phyloP scores from a whole-genome alignment of 495 filamentous ascomycete genomes.

The Podospora pseudoanserina region DNA sequence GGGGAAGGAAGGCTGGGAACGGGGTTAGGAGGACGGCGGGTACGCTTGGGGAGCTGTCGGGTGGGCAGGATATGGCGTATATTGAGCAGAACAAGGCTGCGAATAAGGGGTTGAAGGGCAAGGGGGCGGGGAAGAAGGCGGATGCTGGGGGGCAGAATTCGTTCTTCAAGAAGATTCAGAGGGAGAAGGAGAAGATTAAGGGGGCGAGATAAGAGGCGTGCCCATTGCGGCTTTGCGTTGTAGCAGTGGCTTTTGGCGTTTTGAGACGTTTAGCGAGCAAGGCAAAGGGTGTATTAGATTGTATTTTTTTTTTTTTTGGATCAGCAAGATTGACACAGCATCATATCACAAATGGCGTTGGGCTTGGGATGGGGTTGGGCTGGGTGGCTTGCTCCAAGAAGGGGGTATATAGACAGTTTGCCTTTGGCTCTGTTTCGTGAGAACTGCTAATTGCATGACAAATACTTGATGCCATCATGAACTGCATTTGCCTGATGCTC shows the following conservation, averaged over 20 bases:
- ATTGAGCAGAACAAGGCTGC: slow-evolving; percentile 84
- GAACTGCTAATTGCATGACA: not conserved
- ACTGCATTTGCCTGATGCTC: no score
- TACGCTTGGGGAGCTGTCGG: slow-evolving; percentile 76
- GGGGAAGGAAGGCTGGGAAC: slow-evolving; percentile 49
- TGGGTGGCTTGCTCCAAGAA: not conserved
- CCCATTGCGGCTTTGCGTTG: not conserved
- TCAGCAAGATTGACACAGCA: not conserved
- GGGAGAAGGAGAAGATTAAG: slow-evolving; percentile 53
- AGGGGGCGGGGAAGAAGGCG: slow-evolving; percentile 49
- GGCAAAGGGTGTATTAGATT: not conserved
- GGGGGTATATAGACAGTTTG: not conserved
- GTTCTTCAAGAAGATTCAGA: slow-evolving; percentile 77
- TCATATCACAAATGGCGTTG: not conserved
- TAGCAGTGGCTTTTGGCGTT: not conserved
- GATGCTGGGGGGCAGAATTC: slow-evolving; percentile 45
- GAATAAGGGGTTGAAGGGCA: slow-evolving; percentile 56
- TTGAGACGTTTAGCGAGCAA: not conserved
- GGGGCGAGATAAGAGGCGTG: not conserved
- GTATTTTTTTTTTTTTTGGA: not conserved
- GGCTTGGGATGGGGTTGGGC: not conserved
- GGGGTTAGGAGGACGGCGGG: slow-evolving; percentile 61
- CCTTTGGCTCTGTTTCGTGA: not conserved
- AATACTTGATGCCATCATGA: not conserved
- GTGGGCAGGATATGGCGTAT: slow-evolving; percentile 95